Conservation (phyloP, 345 rosid species). For the Camelina hispida region DNA sequence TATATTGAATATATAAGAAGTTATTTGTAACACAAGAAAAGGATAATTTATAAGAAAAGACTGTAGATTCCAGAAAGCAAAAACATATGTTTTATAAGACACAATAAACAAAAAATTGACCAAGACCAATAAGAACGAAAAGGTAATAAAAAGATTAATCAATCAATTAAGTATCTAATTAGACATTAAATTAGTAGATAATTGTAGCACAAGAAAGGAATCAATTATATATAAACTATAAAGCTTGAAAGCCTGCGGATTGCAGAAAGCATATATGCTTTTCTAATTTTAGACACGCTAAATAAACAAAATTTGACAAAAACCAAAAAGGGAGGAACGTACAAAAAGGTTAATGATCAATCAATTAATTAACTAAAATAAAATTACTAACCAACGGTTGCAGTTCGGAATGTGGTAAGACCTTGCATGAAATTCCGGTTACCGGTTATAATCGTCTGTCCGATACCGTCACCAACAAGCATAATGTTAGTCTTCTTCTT, state of each 20-base stretch:
- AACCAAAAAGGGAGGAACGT: slow-evolving; percentile 26
- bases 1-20: not conserved
- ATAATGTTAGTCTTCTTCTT: slow-evolving; percentile 71
- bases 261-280: slow-evolving; percentile 45
- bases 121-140: slow-evolving; percentile 29
- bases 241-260: slow-evolving; percentile 31
- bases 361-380: slow-evolving; percentile 28
- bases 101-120: slow-evolving; percentile 30
- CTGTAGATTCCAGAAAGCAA: slow-evolving; percentile 7
- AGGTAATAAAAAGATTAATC: slow-evolving; percentile 20
- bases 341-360: slow-evolving; percentile 20
- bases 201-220: slow-evolving; percentile 31
- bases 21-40: slow-evolving; percentile 17
- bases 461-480: slow-evolving; percentile 82
- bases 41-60: slow-evolving; percentile 20
- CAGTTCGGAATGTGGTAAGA: slow-evolving; percentile 94
- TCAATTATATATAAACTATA: not conserved
- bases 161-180: not conserved
- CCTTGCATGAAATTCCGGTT: slow-evolving; percentile 84
- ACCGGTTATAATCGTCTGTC: slow-evolving; percentile 69
- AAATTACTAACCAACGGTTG: slow-evolving; percentile 74
- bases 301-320: slow-evolving; percentile 33
- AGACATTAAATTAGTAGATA: not conserved
- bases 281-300: slow-evolving; percentile 21
- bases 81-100: slow-evolving; percentile 1